Percentiles rank a stretch among this genome's conserved stretches.
Conservation (phyloP, 805 yeast species). For the Teunomyces stri region DNA sequence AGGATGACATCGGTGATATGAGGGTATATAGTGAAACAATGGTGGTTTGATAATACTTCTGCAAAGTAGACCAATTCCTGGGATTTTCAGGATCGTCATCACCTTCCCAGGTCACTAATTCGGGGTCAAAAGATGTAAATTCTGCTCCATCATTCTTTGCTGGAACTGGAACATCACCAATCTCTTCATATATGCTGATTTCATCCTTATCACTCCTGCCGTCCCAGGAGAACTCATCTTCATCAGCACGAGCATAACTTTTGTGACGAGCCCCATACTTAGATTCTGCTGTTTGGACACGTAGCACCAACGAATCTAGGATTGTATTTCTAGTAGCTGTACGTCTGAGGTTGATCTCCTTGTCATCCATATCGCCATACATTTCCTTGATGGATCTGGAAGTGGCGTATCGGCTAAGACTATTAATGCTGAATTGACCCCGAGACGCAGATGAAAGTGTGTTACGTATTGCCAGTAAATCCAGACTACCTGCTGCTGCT, state of each 20-base stretch:
- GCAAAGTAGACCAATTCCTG: constrained; percentile 28
- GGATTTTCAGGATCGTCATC: constrained; percentile 33
- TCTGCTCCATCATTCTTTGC: constrained; percentile 31
- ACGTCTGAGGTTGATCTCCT: constrained; percentile 27
- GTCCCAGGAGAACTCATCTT: not conserved
- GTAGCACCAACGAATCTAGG: constrained; percentile 10
- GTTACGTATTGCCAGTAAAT: not conserved
- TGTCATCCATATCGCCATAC: constrained; percentile 25
- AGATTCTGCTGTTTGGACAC: constrained; percentile 3
- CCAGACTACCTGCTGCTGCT: not conserved
- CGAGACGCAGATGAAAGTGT: not conserved
- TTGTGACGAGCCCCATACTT: constrained; percentile 1
- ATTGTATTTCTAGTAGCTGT: constrained; percentile 28
- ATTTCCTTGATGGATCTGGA: constrained; percentile 24
- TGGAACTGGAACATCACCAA: constrained; percentile 23
- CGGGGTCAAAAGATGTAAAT: constrained; percentile 33
- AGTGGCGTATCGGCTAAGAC: constrained; percentile 1
- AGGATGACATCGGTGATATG: constrained; percentile 41
- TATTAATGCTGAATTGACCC: not conserved
- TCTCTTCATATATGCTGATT: constrained; percentile 13
- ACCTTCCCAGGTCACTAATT: constrained; percentile 35
- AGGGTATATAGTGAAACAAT: constrained; percentile 36
- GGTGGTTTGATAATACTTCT: constrained; percentile 20
- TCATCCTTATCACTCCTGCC: constrained; percentile 9
- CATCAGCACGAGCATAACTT: not conserved